Percentiles rank a stretch among this genome's conserved stretches.
Evolutionary conservation across 1,284 basidiomycete genomes (phyloP).

Genomic region (Austroboletus sp.): DNA sequence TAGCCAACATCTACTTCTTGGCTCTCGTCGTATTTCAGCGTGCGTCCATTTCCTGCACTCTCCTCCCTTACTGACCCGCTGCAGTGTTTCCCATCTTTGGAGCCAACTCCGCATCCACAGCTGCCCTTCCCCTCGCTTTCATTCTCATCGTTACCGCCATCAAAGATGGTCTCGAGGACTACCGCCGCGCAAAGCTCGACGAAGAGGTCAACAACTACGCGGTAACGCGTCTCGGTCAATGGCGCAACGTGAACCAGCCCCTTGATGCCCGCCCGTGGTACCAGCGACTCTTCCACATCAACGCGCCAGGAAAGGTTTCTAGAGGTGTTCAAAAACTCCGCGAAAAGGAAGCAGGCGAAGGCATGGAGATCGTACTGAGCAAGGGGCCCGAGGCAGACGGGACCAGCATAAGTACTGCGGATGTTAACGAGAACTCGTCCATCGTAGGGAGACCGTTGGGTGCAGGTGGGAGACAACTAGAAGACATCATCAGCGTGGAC

Average conservation of each 20-base stretch:
- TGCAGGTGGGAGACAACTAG: constrained; percentile 43
- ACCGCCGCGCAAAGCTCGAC: constrained; percentile 78
- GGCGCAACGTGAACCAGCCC: constrained; percentile 87
- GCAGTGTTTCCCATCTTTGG: constrained; percentile 87
- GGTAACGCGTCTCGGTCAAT: constrained; percentile 77
- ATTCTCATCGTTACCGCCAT: constrained; percentile 86
- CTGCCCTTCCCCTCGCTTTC: constrained; percentile 82
- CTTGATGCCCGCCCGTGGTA: constrained; percentile 70
- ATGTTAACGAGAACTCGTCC: constrained; percentile 38
- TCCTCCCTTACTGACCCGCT: constrained; percentile 6
- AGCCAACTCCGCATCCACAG: constrained; percentile 75
- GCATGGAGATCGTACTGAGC: constrained; percentile 56
- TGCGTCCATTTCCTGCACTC: constrained; percentile 28
- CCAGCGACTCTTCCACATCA: constrained; percentile 64
- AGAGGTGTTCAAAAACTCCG: constrained; percentile 82
- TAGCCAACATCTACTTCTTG: constrained; percentile 92
- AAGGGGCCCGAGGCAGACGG: constrained; percentile 41
- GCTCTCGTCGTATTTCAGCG: constrained; percentile 77
- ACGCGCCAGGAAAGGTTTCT: constrained; percentile 67
- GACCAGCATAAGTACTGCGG: constrained; percentile 36
- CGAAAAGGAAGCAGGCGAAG: constrained; percentile 71
- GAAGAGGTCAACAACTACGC: constrained; percentile 90
- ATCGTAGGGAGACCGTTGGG: constrained; percentile 33
- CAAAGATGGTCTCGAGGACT: constrained; percentile 94
- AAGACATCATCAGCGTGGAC: constrained; percentile 54